Evolutionary conservation across 2,329 filamentous ascomycete genomes (phyloP).

Genomic region (Fusarium udum): DNA sequence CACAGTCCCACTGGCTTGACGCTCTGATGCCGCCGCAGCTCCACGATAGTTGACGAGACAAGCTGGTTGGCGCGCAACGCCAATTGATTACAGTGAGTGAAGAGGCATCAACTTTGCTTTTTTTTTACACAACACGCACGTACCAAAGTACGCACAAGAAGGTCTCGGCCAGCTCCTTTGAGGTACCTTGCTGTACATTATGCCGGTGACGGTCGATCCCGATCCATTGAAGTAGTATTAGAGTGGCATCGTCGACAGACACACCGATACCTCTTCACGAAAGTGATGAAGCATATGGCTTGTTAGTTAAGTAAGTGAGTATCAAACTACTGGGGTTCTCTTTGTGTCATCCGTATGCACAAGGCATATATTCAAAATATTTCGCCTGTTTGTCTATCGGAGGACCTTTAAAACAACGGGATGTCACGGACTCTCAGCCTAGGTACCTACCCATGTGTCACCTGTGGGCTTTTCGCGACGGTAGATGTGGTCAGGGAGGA

Average conservation of each 20-base stretch:
- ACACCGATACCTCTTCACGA: not conserved
- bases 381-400: not conserved
- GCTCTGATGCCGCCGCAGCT: conserved; percentile 17
- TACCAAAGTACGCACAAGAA: not conserved
- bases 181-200: conserved; percentile 6
- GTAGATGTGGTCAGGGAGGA: conserved; percentile 1
- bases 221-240: conserved; percentile 2
- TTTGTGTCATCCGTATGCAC: not conserved
- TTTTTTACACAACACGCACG: not conserved
- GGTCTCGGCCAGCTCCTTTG: conserved; percentile 16
- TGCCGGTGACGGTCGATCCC: conserved; percentile 29
- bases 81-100: conserved; percentile 18
- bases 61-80: conserved; percentile 32
- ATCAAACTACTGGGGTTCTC: not conserved
- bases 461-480: conserved; percentile 2
- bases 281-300: not conserved
- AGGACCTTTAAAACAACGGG: conserved; percentile 2
- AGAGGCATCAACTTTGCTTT: conserved; percentile 26
- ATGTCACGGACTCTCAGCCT: conserved; percentile 8
- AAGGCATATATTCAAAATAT: not conserved
- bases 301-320: not conserved
- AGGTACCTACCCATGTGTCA: not conserved
- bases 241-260: conserved; percentile 1
- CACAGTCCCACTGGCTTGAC: conserved; percentile 11
- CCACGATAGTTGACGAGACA: conserved; percentile 18